Evolutionary conservation across 2,329 filamentous ascomycete species (phyloP).

Genomic region (Monosporascus sp.): DNA sequence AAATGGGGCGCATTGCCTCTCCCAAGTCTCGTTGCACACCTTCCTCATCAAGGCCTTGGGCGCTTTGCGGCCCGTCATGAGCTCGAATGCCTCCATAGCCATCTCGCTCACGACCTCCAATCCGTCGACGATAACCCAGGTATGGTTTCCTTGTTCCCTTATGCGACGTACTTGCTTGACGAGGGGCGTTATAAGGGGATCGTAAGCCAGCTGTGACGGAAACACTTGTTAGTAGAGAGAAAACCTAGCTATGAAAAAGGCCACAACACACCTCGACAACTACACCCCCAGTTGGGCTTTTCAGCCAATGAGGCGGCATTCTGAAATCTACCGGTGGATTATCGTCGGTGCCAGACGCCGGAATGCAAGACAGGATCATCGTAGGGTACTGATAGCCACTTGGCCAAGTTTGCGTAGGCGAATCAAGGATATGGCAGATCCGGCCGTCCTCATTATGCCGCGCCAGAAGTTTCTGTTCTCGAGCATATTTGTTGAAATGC

Average conservation of each 20-base stretch:
- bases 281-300: constrained; percentile 67
- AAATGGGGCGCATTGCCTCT: constrained; percentile 31
- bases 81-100: constrained; percentile 70
- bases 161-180: constrained; percentile 58
- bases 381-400: constrained; percentile 57
- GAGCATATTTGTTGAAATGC: constrained; percentile 59
- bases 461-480: constrained; percentile 24
- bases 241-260: not conserved
- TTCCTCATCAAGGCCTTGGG: constrained; percentile 64
- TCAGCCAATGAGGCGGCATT: constrained; percentile 64
- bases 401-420: constrained; percentile 60
- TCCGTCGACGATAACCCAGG: constrained; percentile 70
- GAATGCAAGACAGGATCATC: constrained; percentile 68
- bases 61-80: constrained; percentile 69
- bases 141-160: constrained; percentile 43
- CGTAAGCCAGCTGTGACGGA: constrained; percentile 54
- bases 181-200: constrained; percentile 64
- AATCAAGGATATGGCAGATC: constrained; percentile 52
- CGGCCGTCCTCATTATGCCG: constrained; percentile 31
- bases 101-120: constrained; percentile 70
- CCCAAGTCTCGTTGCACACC: constrained; percentile 43
- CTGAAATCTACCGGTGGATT: constrained; percentile 62
- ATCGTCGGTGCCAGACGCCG: constrained; percentile 57
- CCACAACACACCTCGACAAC: constrained; percentile 52
- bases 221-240: constrained; percentile 3